phyloP scores from a whole-genome alignment of 305 asterid species.

The Solanum hybrid region DNA sequence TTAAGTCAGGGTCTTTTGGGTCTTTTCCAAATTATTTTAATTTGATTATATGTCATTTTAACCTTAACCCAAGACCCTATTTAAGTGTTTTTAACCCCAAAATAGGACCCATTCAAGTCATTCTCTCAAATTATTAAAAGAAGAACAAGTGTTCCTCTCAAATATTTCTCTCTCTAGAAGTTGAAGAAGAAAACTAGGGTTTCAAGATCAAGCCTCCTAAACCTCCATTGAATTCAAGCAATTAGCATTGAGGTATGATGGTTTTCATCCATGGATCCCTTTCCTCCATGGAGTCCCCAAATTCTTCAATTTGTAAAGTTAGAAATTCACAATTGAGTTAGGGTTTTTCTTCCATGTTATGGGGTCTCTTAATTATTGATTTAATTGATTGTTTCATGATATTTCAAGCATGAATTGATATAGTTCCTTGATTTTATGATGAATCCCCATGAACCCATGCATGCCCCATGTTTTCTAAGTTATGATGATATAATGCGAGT shows the following conservation, averaged over 20 bases:
- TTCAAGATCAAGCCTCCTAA: background rate
- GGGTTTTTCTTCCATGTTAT: background rate
- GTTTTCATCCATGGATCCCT: background rate
- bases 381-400: background rate
- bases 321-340: background rate
- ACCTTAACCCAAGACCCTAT: too few species aligned
- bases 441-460: background rate
- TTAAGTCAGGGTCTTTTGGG: too few species aligned
- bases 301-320: background rate
- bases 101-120: too few species aligned
- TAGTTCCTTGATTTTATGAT: background rate
- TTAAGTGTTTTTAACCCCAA: too few species aligned
- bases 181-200: background rate
- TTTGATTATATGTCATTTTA: too few species aligned
- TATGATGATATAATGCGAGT: background rate
- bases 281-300: background rate
- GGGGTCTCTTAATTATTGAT: background rate
- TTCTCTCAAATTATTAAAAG: too few species aligned
- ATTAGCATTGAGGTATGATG: background rate
- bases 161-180: too few species aligned
- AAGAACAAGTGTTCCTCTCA: too few species aligned
- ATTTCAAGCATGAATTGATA: background rate
- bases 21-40: too few species aligned
- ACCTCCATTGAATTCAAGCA: background rate
- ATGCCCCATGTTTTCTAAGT: background rate